phyloP scores from a whole-genome alignment of 2,329 filamentous ascomycete species.

The Bipolaris victoriae region DNA sequence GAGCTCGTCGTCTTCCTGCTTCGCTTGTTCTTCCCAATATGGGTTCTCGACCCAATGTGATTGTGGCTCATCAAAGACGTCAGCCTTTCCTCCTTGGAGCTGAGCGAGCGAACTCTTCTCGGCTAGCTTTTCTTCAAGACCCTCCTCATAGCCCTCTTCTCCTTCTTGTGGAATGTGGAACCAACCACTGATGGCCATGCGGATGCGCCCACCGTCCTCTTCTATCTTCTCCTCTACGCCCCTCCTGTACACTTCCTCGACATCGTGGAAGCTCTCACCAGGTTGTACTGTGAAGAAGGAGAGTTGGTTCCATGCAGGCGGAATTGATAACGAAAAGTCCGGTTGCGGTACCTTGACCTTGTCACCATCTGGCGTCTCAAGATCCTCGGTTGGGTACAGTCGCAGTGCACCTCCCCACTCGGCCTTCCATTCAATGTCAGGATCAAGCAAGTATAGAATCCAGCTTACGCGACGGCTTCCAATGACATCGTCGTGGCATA shows the following conservation, averaged over 20 bases:
- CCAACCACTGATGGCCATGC: slow-evolving; percentile 99
- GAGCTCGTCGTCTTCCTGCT: slow-evolving; percentile 63
- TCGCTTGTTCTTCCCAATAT: slow-evolving; percentile 42
- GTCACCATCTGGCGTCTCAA: slow-evolving; percentile 71
- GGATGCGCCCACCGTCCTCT: slow-evolving; percentile 75
- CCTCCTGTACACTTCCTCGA: slow-evolving; percentile 91
- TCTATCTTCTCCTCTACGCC: slow-evolving; percentile 64
- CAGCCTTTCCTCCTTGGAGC: slow-evolving; percentile 81
- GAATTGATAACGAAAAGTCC: slow-evolving; percentile 80
- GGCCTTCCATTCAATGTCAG: slow-evolving; percentile 85
- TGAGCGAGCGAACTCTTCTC: slow-evolving; percentile 92
- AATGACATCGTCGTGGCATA: slow-evolving; percentile 99
- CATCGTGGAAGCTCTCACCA: slow-evolving; percentile 98
- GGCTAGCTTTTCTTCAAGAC: slow-evolving; percentile 85
- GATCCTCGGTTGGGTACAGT: slow-evolving; percentile 74
- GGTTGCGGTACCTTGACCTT: slow-evolving; percentile 80
- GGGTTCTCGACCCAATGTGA: slow-evolving; percentile 59
- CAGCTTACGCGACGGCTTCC: slow-evolving; percentile 96
- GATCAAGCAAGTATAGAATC: slow-evolving; percentile 93
- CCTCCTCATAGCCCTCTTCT: slow-evolving; percentile 88
- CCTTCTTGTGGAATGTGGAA: slow-evolving; percentile 96
- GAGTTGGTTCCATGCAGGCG: slow-evolving; percentile 95
- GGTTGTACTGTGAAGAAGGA: slow-evolving; percentile 98
- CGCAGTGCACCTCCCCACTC: slow-evolving; percentile 93
- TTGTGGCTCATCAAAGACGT: slow-evolving; percentile 84